Evolutionary conservation across 2,329 filamentous ascomycete species (phyloP).

Genomic region (Phyllosticta citriasiana): DNA sequence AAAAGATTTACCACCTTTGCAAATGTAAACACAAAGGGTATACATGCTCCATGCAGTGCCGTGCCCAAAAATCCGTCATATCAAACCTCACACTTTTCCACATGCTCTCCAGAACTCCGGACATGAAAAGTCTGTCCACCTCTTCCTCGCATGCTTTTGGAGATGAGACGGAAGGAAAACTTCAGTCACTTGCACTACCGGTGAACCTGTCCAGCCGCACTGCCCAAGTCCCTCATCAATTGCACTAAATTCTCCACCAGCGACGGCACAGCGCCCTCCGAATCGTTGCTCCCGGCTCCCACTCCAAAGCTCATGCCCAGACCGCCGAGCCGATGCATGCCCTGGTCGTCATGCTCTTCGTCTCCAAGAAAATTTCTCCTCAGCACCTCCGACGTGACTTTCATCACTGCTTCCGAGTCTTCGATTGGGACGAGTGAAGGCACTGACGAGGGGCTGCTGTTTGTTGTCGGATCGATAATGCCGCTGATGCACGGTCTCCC

Average conservation of each 20-base stretch:
- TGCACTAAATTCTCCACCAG: conserved; percentile 59
- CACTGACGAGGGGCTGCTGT: neutral
- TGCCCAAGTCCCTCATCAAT: conserved; percentile 51
- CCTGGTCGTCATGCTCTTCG: conserved; percentile 23
- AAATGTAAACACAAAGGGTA: neutral
- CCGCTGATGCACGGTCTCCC: conserved; percentile 44
- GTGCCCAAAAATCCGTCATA: neutral
- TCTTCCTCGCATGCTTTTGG: neutral
- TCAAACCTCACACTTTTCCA: neutral
- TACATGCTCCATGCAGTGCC: neutral
- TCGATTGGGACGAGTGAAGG: conserved; percentile 32
- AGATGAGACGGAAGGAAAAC: neutral
- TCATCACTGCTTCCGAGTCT: conserved; percentile 50
- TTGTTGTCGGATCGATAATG: conserved; percentile 14
- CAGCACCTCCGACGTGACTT: conserved; percentile 48
- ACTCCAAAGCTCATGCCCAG: neutral
- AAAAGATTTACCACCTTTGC: neutral
- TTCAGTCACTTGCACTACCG: neutral
- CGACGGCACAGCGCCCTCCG: conserved; percentile 36
- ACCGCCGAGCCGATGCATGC: conserved; percentile 16
- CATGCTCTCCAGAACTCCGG: neutral
- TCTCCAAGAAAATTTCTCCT: conserved; percentile 34
- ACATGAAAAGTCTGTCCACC: too few relatives aligned
- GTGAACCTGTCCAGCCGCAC: conserved; percentile 30
- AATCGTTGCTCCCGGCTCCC: conserved; percentile 13